Evolutionary conservation across 805 yeast genomes (phyloP).

Genomic region (Starmerella roubikii): DNA sequence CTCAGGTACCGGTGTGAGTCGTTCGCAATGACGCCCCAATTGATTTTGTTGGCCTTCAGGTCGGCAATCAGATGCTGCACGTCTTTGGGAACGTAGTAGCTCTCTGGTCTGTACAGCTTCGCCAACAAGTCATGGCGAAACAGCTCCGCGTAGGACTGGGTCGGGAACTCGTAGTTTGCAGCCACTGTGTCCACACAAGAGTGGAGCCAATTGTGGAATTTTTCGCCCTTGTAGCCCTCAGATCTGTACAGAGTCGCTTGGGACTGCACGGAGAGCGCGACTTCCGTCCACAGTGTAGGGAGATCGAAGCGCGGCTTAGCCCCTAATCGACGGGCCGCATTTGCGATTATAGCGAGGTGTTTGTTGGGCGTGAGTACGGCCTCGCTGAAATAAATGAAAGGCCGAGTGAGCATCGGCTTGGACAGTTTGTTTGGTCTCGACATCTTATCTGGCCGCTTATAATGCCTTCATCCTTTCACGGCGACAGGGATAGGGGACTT

Average conservation of each 20-base stretch:
- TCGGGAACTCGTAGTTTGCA: slow-evolving; percentile 1
- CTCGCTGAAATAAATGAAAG: slow-evolving; percentile 21
- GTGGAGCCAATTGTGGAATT: slow-evolving; percentile 10
- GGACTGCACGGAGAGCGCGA: slow-evolving; percentile 14
- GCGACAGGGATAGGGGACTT: no score
- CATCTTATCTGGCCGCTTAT: not conserved
- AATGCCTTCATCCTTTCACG: not conserved
- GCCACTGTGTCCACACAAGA: slow-evolving; percentile 9
- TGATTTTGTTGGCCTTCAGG: slow-evolving; percentile 11
- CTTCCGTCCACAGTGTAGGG: slow-evolving; percentile 10
- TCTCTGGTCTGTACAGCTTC: slow-evolving; percentile 10
- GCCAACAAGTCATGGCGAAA: slow-evolving; percentile 4
- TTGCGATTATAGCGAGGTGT: slow-evolving; percentile 1
- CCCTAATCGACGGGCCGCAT: slow-evolving; percentile 1
- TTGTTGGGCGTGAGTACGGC: slow-evolving; percentile 14
- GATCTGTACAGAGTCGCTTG: slow-evolving; percentile 13
- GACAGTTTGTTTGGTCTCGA: no score
- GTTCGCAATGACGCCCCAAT: slow-evolving; percentile 24
- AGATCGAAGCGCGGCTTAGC: slow-evolving; percentile 2
- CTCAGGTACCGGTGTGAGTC: slow-evolving; percentile 18
- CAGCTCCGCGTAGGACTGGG: not conserved
- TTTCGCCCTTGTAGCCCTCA: slow-evolving; percentile 11
- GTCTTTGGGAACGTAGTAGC: slow-evolving; percentile 15
- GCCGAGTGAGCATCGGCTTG: slow-evolving; percentile 5
- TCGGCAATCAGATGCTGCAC: slow-evolving; percentile 9